These are phyloP conservation scores for Castanea mollissima DNA, from an alignment of 306 rosid species.

Conservation along the genomic window DNA sequence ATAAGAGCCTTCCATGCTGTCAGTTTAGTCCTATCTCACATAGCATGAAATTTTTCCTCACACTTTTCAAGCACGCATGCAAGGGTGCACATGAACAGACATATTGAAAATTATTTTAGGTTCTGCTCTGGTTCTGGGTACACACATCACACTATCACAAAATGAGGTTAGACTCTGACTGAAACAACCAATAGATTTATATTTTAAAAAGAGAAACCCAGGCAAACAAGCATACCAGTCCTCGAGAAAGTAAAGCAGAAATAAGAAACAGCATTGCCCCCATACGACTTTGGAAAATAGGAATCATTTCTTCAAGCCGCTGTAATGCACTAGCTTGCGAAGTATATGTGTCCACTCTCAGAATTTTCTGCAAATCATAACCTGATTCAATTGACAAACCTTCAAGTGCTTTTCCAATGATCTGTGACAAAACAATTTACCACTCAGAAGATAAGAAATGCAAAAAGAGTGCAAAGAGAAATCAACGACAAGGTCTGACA, in stretches of 20 bases:
- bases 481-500: slow-evolving; percentile 18
- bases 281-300: slow-evolving; percentile 84
- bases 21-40: too few relatives aligned
- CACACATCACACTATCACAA: background rate
- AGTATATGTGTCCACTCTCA: slow-evolving; percentile 68
- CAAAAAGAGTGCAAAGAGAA: slow-evolving; percentile 2
- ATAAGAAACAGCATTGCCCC: slow-evolving; percentile 95
- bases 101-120: too few relatives aligned
- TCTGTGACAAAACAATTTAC: slow-evolving; percentile 39
- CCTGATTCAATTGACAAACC: slow-evolving; percentile 82
- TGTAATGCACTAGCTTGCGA: slow-evolving; percentile 60
- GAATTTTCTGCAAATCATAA: slow-evolving; percentile 65
- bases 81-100: too few relatives aligned
- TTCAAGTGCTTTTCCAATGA: slow-evolving; percentile 60
- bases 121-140: too few relatives aligned
- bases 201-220: slow-evolving; percentile 9
- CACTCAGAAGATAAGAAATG: slow-evolving; percentile 12
- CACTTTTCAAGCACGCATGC: too few relatives aligned
- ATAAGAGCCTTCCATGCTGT: too few relatives aligned
- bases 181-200: background rate
- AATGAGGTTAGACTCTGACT: background rate
- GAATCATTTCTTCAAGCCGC: slow-evolving; percentile 71
- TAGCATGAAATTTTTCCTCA: too few relatives aligned
- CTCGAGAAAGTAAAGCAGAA: slow-evolving; percentile 94
- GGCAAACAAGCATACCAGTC: slow-evolving; percentile 67